Base-by-base conservation (phyloP, 2,329 filamentous ascomycete species). In the Amylocarpus encephaloides region DNA sequence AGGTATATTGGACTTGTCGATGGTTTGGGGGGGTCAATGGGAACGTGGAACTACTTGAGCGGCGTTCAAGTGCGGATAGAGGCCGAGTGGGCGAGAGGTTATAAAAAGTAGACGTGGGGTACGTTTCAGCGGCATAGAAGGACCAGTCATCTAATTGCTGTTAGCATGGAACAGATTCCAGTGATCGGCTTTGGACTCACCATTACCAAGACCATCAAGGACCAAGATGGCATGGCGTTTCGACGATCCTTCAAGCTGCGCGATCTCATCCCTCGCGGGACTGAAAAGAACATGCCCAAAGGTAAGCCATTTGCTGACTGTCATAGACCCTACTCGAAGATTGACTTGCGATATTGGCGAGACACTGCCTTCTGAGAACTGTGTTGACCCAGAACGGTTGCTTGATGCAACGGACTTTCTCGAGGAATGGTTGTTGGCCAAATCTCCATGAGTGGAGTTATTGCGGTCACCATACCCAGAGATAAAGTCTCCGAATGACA, bases 241-340 rank as follows among this genome's bases (percentile, higher is more conserved):
- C 12, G 66, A 51, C 29, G 53, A 70, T 46, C 68, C 71, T 13
- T 68, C 74, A 0, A 75, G 70, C 15, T 78, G 71, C 35, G 79
- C 69, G 18, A 91, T 74, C 57, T 88, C 83, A 41, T 88, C 83
- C 22, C 88, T 80, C 5, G 86, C 81, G 10, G 88, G 87, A 59
- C 86, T 90, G 70, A 93, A 91, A 3, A 93, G 73, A 0, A 92
- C 86, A 59, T 89, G 84, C 1, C 88, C 88, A 64, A 92, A 92
- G 0, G 85, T 88, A 19, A 93, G 77, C 88, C 87, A 93, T 64
- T 91, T 91, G 73, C 85, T 90, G 19, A 90, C 88, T 53, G 88
- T 90, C 73, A 93, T 82, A 2, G 87, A 89, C 4, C 85, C 87
- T 13, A 89, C 83, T 1, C 88, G 78, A 18, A 93, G 76, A 62